Base-by-base conservation (phyloP, 176 grass and related monocot species). In the Eleusine indica region DNA sequence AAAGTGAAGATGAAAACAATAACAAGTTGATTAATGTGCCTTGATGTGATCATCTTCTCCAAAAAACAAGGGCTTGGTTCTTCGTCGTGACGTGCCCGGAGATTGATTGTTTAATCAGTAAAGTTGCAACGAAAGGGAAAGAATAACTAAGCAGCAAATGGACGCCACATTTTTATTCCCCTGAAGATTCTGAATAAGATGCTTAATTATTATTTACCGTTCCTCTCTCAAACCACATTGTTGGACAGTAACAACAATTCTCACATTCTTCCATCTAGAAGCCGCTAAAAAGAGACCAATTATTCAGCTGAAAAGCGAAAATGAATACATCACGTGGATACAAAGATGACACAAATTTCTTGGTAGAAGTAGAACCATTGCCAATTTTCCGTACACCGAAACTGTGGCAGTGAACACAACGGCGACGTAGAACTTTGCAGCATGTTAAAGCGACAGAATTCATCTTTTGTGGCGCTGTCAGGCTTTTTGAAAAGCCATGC, bases 401-500 rank as follows among this genome's bases (percentile, higher is more conserved):
- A 47, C 44, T 47, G 54, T 63, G 30, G 28, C 51, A 47, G 46
- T 6, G 13, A 69, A 46, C 22, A 77, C 49, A 84, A 68, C 22
- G 52, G 46, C 25, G n/a, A 28, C 40, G 29, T 83, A 21, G 49
- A 53, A 17, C 51, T 53, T 51, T 51, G 48, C 48, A 54, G 52
- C 16, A n/a, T 16, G 53, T 57, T 32, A 38, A 22, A 87, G 80
- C 73, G 66, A 87, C n/a, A 71, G 21, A 53, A 56, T 12, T 43
- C 43, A 62, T 52, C 79, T 70, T 82, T 77, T 82, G 29, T 47
- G 44, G 32, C 28, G n/a, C 70, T 74, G 41, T 66, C 19, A 62
- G 28, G 12, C 30, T 72, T 72, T 72, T 76, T 54, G 43, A 66
- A 76, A 52, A 87, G 10, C 22, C 76, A 86, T 70, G 79, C 76